Conservation (phyloP, 306 rosid genomes). For the Luffa aegyptiaca region DNA sequence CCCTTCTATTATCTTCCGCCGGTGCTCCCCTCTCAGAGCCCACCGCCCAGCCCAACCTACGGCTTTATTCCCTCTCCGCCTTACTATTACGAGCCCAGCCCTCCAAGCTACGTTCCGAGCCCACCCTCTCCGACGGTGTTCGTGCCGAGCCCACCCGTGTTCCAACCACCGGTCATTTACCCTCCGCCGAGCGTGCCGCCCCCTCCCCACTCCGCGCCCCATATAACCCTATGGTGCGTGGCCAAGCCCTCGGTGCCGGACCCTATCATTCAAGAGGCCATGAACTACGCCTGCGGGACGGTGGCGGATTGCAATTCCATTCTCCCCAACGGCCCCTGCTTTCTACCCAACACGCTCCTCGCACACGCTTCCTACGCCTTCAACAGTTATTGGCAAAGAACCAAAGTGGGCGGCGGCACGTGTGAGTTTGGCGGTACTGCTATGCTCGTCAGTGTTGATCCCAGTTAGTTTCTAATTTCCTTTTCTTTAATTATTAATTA, state of each 20-base stretch:
- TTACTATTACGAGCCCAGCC: conserved; percentile 11
- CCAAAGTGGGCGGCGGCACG: conserved; percentile 57
- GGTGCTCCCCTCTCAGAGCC: conserved; percentile 18
- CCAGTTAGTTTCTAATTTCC: conserved; percentile 32
- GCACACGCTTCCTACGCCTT: conserved; percentile 92
- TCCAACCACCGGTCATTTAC: conserved; percentile 59
- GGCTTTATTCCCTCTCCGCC: conserved; percentile 17
- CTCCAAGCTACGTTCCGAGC: conserved; percentile 22
- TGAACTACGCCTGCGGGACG: conserved; percentile 87
- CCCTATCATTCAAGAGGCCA: conserved; percentile 84
- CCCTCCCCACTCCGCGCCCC: conserved; percentile 28
- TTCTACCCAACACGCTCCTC: conserved; percentile 40
- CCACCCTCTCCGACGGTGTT: conserved; percentile 48
- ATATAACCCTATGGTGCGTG: conserved; percentile 67
- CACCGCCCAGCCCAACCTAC: conserved; percentile 42
- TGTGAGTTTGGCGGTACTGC: conserved; percentile 90
- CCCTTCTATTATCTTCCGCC: conserved; percentile 35
- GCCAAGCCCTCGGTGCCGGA: conserved; percentile 95
- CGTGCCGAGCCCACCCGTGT: conserved; percentile 57
- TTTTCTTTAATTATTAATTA: neutral
- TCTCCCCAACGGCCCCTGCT: conserved; percentile 62
- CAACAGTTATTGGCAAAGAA: conserved; percentile 84
- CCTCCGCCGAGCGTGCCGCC: conserved; percentile 83
- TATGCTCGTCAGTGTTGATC: conserved; percentile 71
- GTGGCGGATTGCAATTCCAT: conserved; percentile 73